A percentile compares a stretch with the other conserved stretches of the same genome.
phyloP scores from a whole-genome alignment of 306 rosid species.

The Gleditsia sinensis region DNA sequence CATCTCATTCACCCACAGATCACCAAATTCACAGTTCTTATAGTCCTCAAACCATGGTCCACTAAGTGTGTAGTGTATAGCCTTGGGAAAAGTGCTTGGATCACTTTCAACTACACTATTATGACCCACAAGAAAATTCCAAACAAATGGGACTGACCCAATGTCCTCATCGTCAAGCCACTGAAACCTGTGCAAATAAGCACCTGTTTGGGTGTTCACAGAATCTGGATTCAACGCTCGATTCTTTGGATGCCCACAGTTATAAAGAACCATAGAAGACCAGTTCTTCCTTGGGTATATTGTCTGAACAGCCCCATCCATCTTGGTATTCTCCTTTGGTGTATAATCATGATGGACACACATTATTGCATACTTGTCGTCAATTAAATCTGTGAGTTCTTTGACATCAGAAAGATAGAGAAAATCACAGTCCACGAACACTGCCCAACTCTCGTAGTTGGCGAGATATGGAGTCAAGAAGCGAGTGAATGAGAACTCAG shows the following conservation, averaged over 20 bases:
- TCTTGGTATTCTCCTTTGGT: constrained; percentile 41
- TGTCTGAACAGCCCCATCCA: constrained; percentile 46
- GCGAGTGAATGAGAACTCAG: constrained; percentile 48
- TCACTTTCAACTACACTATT: constrained; percentile 35
- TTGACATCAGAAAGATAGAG: constrained; percentile 42
- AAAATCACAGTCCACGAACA: constrained; percentile 49
- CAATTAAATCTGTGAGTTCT: constrained; percentile 28
- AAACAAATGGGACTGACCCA: constrained; percentile 45
- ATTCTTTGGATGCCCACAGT: constrained; percentile 49
- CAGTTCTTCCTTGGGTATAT: constrained; percentile 51
- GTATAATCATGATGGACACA: constrained; percentile 46
- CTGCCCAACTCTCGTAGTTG: constrained; percentile 40
- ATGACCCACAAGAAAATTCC: constrained; percentile 54
- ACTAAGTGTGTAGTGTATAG: constrained; percentile 44
- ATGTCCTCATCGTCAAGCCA: constrained; percentile 49
- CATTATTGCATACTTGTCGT: constrained; percentile 37
- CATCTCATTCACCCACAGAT: constrained; percentile 44
- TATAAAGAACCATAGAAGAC: constrained; percentile 51
- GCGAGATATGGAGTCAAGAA: constrained; percentile 42
- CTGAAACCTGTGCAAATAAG: constrained; percentile 46
- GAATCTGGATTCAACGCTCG: constrained; percentile 29
- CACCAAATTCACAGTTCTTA: constrained; percentile 49
- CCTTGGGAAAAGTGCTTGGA: constrained; percentile 29
- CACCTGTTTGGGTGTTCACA: constrained; percentile 39
- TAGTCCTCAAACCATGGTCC: constrained; percentile 52